phyloP scores from a whole-genome alignment of 2,329 filamentous ascomycete species.

The Exophiala sp. region DNA sequence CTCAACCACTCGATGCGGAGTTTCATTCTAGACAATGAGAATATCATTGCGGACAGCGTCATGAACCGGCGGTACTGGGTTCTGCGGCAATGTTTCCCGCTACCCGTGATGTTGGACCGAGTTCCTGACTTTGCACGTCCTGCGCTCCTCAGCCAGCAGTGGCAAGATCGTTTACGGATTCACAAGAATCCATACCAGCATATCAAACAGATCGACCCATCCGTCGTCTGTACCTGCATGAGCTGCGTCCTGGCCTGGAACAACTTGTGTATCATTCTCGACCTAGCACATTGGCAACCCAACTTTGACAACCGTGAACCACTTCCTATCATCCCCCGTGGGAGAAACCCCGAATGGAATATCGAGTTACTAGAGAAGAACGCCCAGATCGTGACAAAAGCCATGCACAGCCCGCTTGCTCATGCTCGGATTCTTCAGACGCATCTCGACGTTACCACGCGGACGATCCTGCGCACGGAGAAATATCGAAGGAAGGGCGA shows the following conservation, averaged over 20 bases:
- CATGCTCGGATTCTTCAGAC: conserved; percentile 25
- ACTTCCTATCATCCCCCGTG: conserved; percentile 26
- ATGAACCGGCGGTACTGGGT: conserved; percentile 24
- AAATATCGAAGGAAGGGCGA: conserved; percentile 24
- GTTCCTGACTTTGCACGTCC: conserved; percentile 19
- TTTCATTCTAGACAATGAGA: conserved; percentile 24
- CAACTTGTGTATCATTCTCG: conserved; percentile 27
- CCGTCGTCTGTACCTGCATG: conserved; percentile 25
- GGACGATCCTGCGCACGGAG: conserved; percentile 23
- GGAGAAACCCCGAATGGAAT: conserved; percentile 26
- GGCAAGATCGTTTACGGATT: conserved; percentile 23
- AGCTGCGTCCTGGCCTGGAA: conserved; percentile 29
- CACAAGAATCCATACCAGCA: conserved; percentile 28
- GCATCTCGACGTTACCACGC: conserved; percentile 24
- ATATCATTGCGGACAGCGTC: conserved; percentile 16
- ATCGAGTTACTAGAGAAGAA: conserved; percentile 19
- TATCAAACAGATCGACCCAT: conserved; percentile 25
- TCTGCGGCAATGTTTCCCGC: conserved; percentile 26
- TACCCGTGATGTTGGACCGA: conserved; percentile 18
- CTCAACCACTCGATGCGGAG: conserved; percentile 17
- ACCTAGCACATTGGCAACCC: conserved; percentile 27
- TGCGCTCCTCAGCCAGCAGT: conserved; percentile 19
- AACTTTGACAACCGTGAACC: conserved; percentile 27
- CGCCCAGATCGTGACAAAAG: conserved; percentile 22
- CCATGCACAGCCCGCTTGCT: conserved; percentile 22